Evolutionary conservation across 257 asterid species (phyloP).

Genomic region (Cynanchum wilfordii): DNA sequence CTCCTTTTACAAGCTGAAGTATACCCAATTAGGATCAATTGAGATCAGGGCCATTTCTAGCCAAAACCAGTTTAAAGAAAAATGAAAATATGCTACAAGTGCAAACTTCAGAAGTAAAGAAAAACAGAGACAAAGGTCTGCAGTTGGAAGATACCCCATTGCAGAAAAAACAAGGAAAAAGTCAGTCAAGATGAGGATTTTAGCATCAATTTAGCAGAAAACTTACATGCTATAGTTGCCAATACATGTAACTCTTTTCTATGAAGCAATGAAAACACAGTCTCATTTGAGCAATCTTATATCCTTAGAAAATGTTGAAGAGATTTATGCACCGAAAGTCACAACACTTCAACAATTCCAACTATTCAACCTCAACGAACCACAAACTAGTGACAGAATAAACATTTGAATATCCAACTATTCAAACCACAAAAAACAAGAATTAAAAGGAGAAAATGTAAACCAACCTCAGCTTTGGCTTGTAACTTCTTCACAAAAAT

Average conservation of each 20-base stretch:
- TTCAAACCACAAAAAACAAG: not conserved
- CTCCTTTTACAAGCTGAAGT: no score
- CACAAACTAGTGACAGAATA: not conserved
- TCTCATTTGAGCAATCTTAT: not conserved
- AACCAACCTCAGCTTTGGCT: conserved; percentile 64
- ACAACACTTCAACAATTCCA: not conserved
- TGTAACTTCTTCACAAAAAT: conserved; percentile 59
- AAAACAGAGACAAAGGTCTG: not conserved
- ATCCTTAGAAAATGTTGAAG: not conserved
- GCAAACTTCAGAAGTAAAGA: not conserved
- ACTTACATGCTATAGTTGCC: not conserved
- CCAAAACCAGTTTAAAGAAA: not conserved
- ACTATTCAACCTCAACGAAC: not conserved
- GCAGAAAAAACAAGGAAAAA: not conserved
- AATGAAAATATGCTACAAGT: not conserved
- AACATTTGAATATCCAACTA: not conserved
- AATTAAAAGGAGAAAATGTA: not conserved
- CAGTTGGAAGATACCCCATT: not conserved
- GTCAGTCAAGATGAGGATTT: not conserved
- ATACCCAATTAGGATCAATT: no score
- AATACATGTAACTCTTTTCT: not conserved
- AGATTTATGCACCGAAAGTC: not conserved
- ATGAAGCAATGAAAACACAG: not conserved
- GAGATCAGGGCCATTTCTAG: no score
- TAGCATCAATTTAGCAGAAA: not conserved